A percentile compares a stretch with the other conserved stretches of the same genome.
Conservation (phyloP, 345 rosid genomes). For the Diplotaxis tenuifolia region DNA sequence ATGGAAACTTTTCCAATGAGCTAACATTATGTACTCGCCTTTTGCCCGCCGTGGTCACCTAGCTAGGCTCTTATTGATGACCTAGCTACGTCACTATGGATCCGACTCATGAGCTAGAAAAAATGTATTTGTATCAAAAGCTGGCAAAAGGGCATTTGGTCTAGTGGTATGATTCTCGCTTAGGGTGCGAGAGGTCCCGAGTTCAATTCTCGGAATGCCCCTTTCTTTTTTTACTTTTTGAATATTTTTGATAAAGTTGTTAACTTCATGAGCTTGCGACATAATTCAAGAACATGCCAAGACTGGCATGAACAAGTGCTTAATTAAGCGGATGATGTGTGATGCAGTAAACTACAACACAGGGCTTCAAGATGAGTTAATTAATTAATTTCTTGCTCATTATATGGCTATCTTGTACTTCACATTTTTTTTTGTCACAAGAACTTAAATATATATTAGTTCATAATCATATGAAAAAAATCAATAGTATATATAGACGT, state of each 20-base stretch:
- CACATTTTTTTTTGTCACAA: too few species aligned
- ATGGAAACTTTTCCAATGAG: too few species aligned
- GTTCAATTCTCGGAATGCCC: slow-evolving; percentile 28
- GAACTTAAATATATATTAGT: neutral
- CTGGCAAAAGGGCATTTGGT: slow-evolving; percentile 47
- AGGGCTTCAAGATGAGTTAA: neutral
- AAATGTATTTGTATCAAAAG: too few species aligned
- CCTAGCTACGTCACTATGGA: too few species aligned
- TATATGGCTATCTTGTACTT: neutral
- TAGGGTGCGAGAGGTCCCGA: slow-evolving; percentile 86
- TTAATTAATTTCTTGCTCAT: neutral
- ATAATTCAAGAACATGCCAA: slow-evolving; percentile 15
- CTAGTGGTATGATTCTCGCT: slow-evolving; percentile 89
- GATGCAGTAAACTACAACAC: neutral
- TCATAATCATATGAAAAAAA: neutral
- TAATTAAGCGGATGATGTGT: neutral
- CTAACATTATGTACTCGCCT: neutral
- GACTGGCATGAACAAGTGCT: neutral
- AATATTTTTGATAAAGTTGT: neutral
- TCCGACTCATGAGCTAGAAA: too few species aligned
- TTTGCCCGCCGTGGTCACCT: neutral
- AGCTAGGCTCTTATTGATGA: too few species aligned
- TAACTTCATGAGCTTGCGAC: neutral
- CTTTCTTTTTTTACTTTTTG: neutral
- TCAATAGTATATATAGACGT: slow-evolving; percentile 6